Percentiles rank a stretch among this genome's conserved stretches.
These are phyloP conservation scores for Saccharomyces hybrid DNA, from an alignment of 1,139 yeast species.

Conservation along the genomic window DNA sequence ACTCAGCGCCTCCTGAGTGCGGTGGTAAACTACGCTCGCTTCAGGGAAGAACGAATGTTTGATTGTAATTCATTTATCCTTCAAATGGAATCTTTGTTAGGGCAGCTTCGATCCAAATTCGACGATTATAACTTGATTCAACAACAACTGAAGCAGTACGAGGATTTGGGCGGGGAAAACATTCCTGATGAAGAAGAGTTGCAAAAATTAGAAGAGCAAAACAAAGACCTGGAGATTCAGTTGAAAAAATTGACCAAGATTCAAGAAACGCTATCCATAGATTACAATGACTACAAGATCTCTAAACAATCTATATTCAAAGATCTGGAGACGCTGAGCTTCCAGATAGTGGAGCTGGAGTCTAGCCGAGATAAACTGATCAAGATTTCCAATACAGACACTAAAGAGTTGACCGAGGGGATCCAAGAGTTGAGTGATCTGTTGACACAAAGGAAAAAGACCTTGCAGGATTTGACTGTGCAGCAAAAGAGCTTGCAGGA, in stretches of 20 bases:
- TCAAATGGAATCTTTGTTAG: constrained; percentile 46
- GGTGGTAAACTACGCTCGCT: constrained; percentile 76
- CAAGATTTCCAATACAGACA: constrained; percentile 55
- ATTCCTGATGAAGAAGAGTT: constrained; percentile 29
- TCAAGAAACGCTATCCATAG: constrained; percentile 60
- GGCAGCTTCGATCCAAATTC: constrained; percentile 35
- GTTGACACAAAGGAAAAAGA: constrained; percentile 38
- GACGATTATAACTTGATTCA: constrained; percentile 39
- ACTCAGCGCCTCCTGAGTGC: constrained; percentile 67
- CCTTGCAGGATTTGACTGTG: constrained; percentile 39
- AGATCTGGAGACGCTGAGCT: constrained; percentile 35
- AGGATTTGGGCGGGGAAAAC: constrained; percentile 17
- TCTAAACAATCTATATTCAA: constrained; percentile 53
- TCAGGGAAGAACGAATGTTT: constrained; percentile 66
- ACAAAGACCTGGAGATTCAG: constrained; percentile 53
- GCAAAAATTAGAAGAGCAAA: constrained; percentile 48
- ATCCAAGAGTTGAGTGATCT: constrained; percentile 50
- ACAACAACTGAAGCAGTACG: constrained; percentile 40
- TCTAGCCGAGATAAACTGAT: constrained; percentile 54
- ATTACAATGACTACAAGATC: constrained; percentile 57
- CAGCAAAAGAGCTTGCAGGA: constrained; percentile 46
- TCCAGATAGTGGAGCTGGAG: constrained; percentile 43
- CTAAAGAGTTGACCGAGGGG: constrained; percentile 47
- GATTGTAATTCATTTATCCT: constrained; percentile 59
- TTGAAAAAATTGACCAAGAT: constrained; percentile 53